Base-by-base conservation (phyloP, 768 basidiomycete species). In the Trametes cubensis region DNA sequence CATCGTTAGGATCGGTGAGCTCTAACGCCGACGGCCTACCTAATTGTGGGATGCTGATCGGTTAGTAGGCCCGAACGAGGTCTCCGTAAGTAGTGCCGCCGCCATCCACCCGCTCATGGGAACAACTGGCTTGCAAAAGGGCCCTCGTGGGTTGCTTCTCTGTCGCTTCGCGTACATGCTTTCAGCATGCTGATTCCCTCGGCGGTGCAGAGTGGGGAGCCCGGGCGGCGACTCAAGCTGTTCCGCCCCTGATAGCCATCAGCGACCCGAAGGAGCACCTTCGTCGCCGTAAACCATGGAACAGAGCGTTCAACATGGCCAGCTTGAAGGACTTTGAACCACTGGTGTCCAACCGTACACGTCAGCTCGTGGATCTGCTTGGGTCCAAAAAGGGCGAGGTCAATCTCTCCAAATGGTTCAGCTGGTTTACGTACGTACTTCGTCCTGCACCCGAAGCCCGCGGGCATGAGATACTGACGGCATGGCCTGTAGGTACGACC, bases 271-370 rank as follows among this genome's bases (percentile, higher is more conserved):
- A 72, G 11, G 65, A 70, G 11, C 80, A 82, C 50, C 67, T 75
- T 1, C 69, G 70, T 34, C 70, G 76, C 13, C 73, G 80, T 1
- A 74, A 73, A 30, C 66, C 75, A n/a, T 80, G 80, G 79, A 77
- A 74, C 42, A 68, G 75, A 15, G 77, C 74, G 0, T 75, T 81
- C 60, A 72, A 68, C 21, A 62, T 73, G 4, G 69, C 69, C 17
- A 72, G 78, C 11, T 23, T 80, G 26, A 72, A 73, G 30, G 72
- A 70, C 40, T 76, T 75, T 57, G 65, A 73, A 26, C 67, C 60
- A 2, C 62, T 70, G 10, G 57, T 76, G 11, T 40, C 55, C 6
- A 52, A 61, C 26, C 70, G 72, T 18, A 65, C 70, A 4, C 38
- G 42, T 2, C 74, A 77, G 56, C 68, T 80, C 11, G 59, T 68